Evolutionary conservation across 129 eudicot species (phyloP).

Genomic region (Solidago caesia): DNA sequence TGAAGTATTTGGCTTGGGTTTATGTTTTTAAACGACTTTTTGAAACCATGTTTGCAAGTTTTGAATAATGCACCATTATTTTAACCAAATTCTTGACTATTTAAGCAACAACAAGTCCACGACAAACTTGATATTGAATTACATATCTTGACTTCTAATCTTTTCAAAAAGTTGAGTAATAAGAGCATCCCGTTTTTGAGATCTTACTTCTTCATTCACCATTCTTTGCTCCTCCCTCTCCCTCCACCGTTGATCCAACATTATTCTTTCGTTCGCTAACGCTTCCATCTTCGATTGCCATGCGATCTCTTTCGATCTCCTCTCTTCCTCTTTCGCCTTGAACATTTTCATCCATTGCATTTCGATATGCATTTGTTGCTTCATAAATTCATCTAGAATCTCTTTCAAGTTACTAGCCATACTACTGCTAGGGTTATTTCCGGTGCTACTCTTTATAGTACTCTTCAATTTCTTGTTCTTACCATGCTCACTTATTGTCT

Average conservation of each 20-base stretch:
- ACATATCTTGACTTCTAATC: constrained; percentile 52
- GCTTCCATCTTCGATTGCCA: constrained; percentile 79
- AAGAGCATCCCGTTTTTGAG: constrained; percentile 74
- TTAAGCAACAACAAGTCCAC: too few relatives aligned
- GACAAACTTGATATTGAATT: neutral
- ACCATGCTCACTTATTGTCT: neutral
- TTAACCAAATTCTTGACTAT: too few relatives aligned
- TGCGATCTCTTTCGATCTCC: constrained; percentile 63
- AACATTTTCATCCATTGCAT: constrained; percentile 58
- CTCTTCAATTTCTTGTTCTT: constrained; percentile 44
- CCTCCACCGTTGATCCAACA: constrained; percentile 71
- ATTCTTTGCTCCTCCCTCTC: constrained; percentile 74
- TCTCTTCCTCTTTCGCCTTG: constrained; percentile 78
- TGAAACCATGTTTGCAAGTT: too few relatives aligned
- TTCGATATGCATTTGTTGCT: constrained; percentile 68
- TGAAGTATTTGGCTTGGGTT: too few relatives aligned
- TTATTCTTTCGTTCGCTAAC: constrained; percentile 62
- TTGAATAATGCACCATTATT: too few relatives aligned
- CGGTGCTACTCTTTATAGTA: constrained; percentile 7
- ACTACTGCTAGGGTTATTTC: constrained; percentile 8
- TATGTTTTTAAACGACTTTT: too few relatives aligned
- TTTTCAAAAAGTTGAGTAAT: constrained; percentile 53
- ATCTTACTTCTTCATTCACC: constrained; percentile 67
- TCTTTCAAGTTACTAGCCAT: constrained; percentile 33
- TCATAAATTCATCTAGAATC: constrained; percentile 73